phyloP scores from a whole-genome alignment of 345 rosid genomes.

The Euphorbia lathyris region DNA sequence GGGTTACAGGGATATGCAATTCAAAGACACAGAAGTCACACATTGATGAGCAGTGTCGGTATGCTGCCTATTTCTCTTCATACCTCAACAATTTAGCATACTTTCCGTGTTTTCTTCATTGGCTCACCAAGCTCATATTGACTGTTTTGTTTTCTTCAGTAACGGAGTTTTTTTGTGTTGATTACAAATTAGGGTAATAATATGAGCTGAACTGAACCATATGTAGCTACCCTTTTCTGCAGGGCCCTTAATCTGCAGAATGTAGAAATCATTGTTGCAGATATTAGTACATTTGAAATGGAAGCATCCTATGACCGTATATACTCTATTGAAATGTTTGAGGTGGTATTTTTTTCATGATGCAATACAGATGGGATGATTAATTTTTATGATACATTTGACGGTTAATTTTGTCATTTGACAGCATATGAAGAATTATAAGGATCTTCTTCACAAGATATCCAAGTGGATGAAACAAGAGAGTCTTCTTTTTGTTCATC shows the following conservation, averaged over 20 bases:
- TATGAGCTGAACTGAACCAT: not conserved
- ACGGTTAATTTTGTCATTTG: not conserved
- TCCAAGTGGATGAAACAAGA: constrained; percentile 84
- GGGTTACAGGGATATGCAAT: constrained; percentile 76
- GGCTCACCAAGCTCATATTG: not conserved
- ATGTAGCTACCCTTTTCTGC: constrained; percentile 6
- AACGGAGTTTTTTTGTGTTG: not conserved
- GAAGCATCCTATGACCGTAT: constrained; percentile 64
- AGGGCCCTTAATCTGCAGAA: constrained; percentile 63
- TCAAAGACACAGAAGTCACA: constrained; percentile 65
- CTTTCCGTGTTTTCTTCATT: not conserved
- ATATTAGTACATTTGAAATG: constrained; percentile 75
- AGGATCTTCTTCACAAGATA: constrained; percentile 69
- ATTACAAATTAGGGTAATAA: not conserved
- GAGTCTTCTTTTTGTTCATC: constrained; percentile 67
- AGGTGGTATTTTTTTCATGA: constrained; percentile 40
- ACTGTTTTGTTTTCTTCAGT: not conserved
- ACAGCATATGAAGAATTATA: constrained; percentile 88
- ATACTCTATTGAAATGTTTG: constrained; percentile 84
- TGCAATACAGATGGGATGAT: not conserved
- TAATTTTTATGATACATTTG: not conserved
- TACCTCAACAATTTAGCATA: not conserved
- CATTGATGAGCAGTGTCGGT: constrained; percentile 68
- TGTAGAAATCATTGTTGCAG: constrained; percentile 74
- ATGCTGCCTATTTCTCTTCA: constrained; percentile 11